Evolutionary conservation across 2,329 filamentous ascomycete species (phyloP).

Genomic region (Beauveria medogensis): DNA sequence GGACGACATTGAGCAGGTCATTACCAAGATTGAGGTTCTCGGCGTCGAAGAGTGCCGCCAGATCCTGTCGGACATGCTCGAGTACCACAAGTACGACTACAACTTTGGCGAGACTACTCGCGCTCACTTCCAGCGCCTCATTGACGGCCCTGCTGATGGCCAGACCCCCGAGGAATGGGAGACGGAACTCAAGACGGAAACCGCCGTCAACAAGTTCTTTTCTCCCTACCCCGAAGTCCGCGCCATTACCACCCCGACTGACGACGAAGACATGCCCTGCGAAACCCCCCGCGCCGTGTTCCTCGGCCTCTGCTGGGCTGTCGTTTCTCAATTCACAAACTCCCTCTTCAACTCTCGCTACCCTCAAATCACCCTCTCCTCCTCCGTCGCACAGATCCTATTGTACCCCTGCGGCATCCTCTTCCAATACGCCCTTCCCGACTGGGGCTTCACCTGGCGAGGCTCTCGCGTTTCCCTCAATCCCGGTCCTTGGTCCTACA

Average conservation of each 20-base stretch:
- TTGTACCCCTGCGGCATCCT: slow-evolving; percentile 7
- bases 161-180: slow-evolving; percentile 12
- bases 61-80: slow-evolving; percentile 16
- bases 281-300: slow-evolving; percentile 6
- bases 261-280: slow-evolving; percentile 8
- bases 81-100: slow-evolving; percentile 19
- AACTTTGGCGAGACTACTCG: slow-evolving; percentile 17
- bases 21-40: slow-evolving; percentile 18
- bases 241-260: slow-evolving; percentile 4
- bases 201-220: slow-evolving; percentile 8
- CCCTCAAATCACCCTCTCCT: slow-evolving; percentile 4
- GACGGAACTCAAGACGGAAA: slow-evolving; percentile 9
- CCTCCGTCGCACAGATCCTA: slow-evolving; percentile 4
- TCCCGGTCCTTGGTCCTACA: slow-evolving; percentile 31
- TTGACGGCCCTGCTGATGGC: slow-evolving; percentile 14
- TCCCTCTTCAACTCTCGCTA: slow-evolving; percentile 11
- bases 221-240: slow-evolving; percentile 11
- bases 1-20: slow-evolving; percentile 19
- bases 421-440: neutral
- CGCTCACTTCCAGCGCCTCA: slow-evolving; percentile 14
- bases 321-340: slow-evolving; percentile 9
- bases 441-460: slow-evolving; percentile 9
- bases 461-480: slow-evolving; percentile 24
- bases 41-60: slow-evolving; percentile 15
- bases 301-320: slow-evolving; percentile 7